Base-by-base conservation (phyloP, 805 yeast species). In the Saturnispora serradocipensis region DNA sequence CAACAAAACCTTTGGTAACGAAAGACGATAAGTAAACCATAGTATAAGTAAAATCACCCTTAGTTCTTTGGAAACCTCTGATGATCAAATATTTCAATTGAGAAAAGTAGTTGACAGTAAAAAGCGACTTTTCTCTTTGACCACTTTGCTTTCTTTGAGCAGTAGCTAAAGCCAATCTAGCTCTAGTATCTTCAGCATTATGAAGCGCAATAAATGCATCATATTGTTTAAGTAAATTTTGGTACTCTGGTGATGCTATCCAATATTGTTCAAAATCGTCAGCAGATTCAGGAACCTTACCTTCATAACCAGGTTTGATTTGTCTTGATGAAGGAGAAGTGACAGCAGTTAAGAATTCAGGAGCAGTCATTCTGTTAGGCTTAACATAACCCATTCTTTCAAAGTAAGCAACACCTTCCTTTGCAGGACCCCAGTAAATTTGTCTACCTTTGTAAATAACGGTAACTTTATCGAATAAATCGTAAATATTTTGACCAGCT, bases 291-390 rank as follows among this genome's bases (percentile, higher is more conserved):
- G 87, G 86, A 35, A 81, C 79, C 54, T 68, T 73, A 42, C 68
- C 68, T 61, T 80, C 84, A 58, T 57, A 79, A 18, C 85, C 86
- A 13, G 74, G 73, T 55, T 64, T 68, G 43, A 68, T 57, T 32
- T 68, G 61, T 69, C 86, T 74, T 56, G 81, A 84, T 34, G 74
- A 77, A 35, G 82, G 85, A 60, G 81, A 82, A 15, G 87, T 82
- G 51, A 81, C 77, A 9, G 86, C 79, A 24, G 86, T 82, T 61
- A 82, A 75, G 61, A 72, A 82, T 64, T 82, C 87, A 15, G 86
- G 82, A 32, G 86, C 80, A 13, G 85, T 78, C 77, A 78, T 82
- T 74, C 86, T 78, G 51, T 72, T 71, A 48, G 85, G 85, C 63
- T 83, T 80, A 25, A 70, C 67, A 69, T 73, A 82, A 50, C 87